These are phyloP conservation scores for Paramecium tetraurelia DNA, from an alignment of 73 alveolate genomes.

Conservation along the genomic window DNA sequence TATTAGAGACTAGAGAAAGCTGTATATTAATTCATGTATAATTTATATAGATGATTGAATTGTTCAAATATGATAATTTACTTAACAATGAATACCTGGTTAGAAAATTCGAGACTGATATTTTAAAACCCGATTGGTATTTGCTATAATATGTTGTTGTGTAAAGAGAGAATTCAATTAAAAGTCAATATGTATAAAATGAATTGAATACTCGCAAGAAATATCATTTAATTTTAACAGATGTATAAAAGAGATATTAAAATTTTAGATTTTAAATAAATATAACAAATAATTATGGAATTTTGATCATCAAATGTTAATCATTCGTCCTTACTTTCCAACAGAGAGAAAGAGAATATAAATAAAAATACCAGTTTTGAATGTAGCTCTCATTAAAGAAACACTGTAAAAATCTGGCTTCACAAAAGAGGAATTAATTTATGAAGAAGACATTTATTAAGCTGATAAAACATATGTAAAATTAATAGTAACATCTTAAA, in stretches of 20 bases:
- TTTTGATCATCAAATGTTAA: not conserved
- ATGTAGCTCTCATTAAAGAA: not conserved
- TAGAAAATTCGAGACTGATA: conserved; percentile 34
- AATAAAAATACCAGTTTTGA: not conserved
- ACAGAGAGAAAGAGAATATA: conserved; percentile 18
- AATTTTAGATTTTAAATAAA: not conserved
- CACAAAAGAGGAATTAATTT: not conserved
- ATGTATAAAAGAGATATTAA: not conserved
- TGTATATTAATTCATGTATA: not conserved
- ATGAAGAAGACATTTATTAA: not conserved
- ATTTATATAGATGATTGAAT: not conserved
- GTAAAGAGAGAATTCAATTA: conserved; percentile 38
- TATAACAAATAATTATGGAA: not conserved
- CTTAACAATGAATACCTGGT: conserved; percentile 30
- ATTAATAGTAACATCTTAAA: not conserved
- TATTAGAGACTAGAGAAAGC: not conserved
- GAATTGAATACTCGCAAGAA: not conserved
- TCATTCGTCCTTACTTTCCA: conserved; percentile 27
- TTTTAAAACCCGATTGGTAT: not conserved
- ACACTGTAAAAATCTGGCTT: not conserved
- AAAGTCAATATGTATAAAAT: conserved; percentile 42
- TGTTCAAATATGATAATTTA: conserved; percentile 32
- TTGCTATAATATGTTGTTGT: conserved; percentile 12
- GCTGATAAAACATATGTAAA: not conserved
- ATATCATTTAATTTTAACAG: conserved; percentile 36